These are phyloP conservation scores for Leucaena leucocephala DNA, from an alignment of 306 rosid species.

Conservation along the genomic window DNA sequence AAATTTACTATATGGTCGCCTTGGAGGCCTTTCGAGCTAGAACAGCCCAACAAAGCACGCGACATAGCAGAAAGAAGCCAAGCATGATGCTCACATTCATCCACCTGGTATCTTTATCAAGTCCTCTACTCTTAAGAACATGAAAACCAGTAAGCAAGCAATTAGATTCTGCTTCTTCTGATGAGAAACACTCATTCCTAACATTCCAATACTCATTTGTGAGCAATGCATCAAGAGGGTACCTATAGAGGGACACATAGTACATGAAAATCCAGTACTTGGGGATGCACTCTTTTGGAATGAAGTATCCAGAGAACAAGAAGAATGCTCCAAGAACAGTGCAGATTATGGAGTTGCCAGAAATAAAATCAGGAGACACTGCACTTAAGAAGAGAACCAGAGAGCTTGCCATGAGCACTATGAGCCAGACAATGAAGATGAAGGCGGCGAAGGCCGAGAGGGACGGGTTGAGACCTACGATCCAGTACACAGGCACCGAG, in stretches of 20 bases:
- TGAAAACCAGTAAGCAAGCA: constrained; percentile 64
- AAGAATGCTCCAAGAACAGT: constrained; percentile 89
- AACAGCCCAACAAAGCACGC: constrained; percentile 76
- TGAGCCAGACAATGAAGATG: constrained; percentile 83
- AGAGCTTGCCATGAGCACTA: constrained; percentile 89
- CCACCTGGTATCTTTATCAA: constrained; percentile 74
- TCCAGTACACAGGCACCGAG: constrained; percentile 75
- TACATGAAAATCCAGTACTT: constrained; percentile 92
- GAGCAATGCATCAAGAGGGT: constrained; percentile 80
- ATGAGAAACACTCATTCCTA: constrained; percentile 45
- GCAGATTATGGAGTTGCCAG: constrained; percentile 85
- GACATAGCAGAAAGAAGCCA: constrained; percentile 73
- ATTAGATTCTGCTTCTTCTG: not conserved
- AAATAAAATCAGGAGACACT: constrained; percentile 82
- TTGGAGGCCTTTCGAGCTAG: constrained; percentile 71
- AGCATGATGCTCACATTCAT: constrained; percentile 75
- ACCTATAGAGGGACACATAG: constrained; percentile 85
- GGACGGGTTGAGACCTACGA: constrained; percentile 88
- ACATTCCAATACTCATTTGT: constrained; percentile 80
- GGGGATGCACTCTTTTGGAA: constrained; percentile 84
- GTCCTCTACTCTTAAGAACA: constrained; percentile 81
- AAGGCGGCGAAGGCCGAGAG: constrained; percentile 65
- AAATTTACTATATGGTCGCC: constrained; percentile 44
- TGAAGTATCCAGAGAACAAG: constrained; percentile 93
- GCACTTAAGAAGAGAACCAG: constrained; percentile 82